Conservation (phyloP, 768 basidiomycete species). For the Fomitopsis serialis region DNA sequence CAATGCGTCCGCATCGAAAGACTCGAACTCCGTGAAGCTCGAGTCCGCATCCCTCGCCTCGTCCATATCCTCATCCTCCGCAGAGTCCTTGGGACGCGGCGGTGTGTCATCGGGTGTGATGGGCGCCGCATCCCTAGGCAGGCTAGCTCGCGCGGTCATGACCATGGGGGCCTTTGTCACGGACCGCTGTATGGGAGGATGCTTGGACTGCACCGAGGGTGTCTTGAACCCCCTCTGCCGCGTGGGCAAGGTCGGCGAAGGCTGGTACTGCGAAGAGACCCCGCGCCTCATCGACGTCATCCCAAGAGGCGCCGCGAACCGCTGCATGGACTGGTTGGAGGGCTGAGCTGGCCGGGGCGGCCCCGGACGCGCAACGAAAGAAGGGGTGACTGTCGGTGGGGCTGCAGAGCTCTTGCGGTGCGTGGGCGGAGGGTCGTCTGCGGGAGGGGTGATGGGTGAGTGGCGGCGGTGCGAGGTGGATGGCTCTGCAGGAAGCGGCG, state of each 20-base stretch:
- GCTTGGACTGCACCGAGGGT: neutral
- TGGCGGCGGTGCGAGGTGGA: no score
- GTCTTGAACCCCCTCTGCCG: slow-evolving; percentile 3
- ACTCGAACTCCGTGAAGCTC: neutral
- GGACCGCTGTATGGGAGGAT: neutral
- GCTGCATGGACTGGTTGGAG: neutral
- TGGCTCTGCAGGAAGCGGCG: no score
- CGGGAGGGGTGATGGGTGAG: no score
- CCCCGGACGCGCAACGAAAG: neutral
- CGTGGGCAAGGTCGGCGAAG: slow-evolving; percentile 5
- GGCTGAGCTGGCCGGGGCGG: no score
- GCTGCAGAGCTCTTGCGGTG: no score
- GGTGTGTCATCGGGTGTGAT: slow-evolving; percentile 3
- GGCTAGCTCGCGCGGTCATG: neutral
- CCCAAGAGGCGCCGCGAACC: neutral
- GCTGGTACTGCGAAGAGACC: slow-evolving; percentile 1
- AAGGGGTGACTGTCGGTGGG: no score
- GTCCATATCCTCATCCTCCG: neutral
- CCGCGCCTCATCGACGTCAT: neutral
- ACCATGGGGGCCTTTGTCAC: neutral
- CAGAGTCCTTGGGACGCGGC: neutral
- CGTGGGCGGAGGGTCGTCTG: no score
- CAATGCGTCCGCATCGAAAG: neutral
- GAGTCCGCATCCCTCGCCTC: neutral
- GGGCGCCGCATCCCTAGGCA: neutral